These are phyloP conservation scores for Phytophthora citricola DNA, from an alignment of 352 stramenopile genomes.

Conservation along the genomic window DNA sequence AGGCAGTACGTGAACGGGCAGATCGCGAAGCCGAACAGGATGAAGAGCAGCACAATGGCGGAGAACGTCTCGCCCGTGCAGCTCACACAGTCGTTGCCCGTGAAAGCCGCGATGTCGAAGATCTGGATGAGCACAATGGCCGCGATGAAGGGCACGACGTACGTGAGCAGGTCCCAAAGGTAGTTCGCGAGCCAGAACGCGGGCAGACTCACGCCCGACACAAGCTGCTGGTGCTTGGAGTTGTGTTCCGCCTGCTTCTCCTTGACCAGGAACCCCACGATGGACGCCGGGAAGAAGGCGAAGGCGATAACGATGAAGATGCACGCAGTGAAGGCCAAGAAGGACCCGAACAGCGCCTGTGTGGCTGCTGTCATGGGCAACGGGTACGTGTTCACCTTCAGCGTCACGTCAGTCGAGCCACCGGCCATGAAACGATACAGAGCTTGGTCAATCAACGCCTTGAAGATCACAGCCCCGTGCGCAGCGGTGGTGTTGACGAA, in stretches of 20 bases:
- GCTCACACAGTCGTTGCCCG: constrained; percentile 54
- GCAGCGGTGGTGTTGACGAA: constrained; percentile 58
- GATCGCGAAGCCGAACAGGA: constrained; percentile 65
- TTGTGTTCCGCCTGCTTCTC: constrained; percentile 91
- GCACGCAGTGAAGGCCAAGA: constrained; percentile 73
- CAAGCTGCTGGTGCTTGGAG: constrained; percentile 96
- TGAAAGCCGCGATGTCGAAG: constrained; percentile 56
- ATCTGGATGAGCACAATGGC: constrained; percentile 59
- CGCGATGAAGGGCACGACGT: constrained; percentile 69
- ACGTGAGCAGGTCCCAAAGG: constrained; percentile 92
- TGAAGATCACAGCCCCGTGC: constrained; percentile 60
- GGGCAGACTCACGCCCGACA: constrained; percentile 92
- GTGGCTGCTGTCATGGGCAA: constrained; percentile 55
- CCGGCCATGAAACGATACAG: constrained; percentile 63
- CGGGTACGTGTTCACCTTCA: constrained; percentile 58
- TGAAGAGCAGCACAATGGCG: constrained; percentile 58
- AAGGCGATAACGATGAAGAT: constrained; percentile 92
- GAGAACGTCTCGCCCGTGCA: constrained; percentile 53
- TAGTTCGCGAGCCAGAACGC: constrained; percentile 97
- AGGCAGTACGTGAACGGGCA: constrained; percentile 67
- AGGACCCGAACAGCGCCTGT: constrained; percentile 52
- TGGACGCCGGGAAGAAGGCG: constrained; percentile 90
- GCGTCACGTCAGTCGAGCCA: constrained; percentile 28
- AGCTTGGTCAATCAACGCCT: constrained; percentile 59
- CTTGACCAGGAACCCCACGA: constrained; percentile 95